Base-by-base conservation (phyloP, 2,329 filamentous ascomycete species). In the Orbilia blumenaviensis region DNA sequence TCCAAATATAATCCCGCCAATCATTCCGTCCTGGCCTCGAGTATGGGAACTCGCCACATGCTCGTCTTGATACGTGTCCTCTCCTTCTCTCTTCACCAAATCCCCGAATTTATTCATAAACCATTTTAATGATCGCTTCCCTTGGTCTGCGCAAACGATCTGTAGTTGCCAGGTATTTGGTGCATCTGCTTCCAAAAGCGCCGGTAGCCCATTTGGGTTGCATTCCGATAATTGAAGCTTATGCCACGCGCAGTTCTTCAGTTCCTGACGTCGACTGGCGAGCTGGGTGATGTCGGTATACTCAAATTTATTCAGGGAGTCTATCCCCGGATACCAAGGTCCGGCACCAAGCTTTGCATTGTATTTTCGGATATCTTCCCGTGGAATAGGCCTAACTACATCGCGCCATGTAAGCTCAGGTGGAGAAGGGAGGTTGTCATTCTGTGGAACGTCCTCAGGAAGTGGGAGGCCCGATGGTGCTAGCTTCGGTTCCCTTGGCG, bases 91-190 rank as follows among this genome's bases (percentile, higher is more conserved):
- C 50, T 76, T 41, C 1, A 54, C 50, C 25, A 76, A 36, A 1
- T 16, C 21, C 44, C 58, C 72, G 38, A 76, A 76, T 8, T 76
- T 76, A 25, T 69, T 60, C 72, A 76, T 76, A 23, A 76, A 76
- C 72, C 72, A 76, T 10, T 50, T 34, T 10, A 76, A 46, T 4
- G 72, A 76, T 32, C 54, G 69, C 60, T 60, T 48, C 10, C 41
- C 29, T 63, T 76, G 36, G 25, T 76, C 72, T 10, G 72, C 72
- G 32, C 72, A 76, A 6, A 76, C 64, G 32, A 76, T 60, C 21
- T 76, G 72, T 5, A 76, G 14, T 18, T 76, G 72, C 72, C 72
- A 76, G 7, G 50, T 76, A 44, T 76, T 16, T 8, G 72, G 72
- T 18, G 64, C 21, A 0, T 27, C 12, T n/a, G 67, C 56, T 34